phyloP scores from a whole-genome alignment of 2,329 filamentous ascomycete species.

The Fusarium staphyleae region DNA sequence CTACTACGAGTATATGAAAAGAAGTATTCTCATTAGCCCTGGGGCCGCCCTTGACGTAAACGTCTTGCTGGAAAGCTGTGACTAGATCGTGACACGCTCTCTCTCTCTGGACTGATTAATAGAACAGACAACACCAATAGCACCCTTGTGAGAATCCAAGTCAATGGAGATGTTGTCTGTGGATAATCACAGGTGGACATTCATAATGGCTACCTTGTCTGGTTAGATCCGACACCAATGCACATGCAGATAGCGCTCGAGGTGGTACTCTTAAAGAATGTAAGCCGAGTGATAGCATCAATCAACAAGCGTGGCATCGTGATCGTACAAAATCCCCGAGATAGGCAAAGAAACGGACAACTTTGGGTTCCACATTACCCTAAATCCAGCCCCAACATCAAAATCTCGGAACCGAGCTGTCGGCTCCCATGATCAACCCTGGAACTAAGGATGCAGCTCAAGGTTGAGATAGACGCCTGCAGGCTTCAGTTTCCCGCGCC shows the following conservation, averaged over 20 bases:
- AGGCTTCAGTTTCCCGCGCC: neutral
- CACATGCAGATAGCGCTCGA: neutral
- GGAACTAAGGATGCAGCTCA: too few relatives aligned
- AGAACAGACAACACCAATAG: neutral
- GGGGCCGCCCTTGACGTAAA: neutral
- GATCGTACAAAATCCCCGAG: neutral
- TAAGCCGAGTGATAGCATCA: neutral
- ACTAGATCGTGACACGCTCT: neutral
- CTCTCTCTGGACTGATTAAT: neutral
- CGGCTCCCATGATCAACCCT: conserved; percentile 3
- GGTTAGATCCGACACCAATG: neutral
- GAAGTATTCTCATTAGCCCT: neutral
- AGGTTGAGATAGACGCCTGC: too few relatives aligned
- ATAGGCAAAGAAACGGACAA: neutral
- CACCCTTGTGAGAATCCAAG: neutral
- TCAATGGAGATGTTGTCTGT: conserved; percentile 31
- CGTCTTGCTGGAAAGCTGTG: neutral
- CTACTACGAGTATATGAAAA: too few relatives aligned
- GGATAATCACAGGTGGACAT: neutral
- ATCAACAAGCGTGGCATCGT: neutral
- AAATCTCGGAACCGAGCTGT: conserved; percentile 24
- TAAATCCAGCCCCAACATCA: neutral
- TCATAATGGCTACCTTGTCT: conserved; percentile 2
- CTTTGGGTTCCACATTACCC: neutral
- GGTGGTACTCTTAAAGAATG: neutral